These are phyloP conservation scores for Nemania sp. DNA, from an alignment of 2,329 filamentous ascomycete genomes.

Conservation along the genomic window DNA sequence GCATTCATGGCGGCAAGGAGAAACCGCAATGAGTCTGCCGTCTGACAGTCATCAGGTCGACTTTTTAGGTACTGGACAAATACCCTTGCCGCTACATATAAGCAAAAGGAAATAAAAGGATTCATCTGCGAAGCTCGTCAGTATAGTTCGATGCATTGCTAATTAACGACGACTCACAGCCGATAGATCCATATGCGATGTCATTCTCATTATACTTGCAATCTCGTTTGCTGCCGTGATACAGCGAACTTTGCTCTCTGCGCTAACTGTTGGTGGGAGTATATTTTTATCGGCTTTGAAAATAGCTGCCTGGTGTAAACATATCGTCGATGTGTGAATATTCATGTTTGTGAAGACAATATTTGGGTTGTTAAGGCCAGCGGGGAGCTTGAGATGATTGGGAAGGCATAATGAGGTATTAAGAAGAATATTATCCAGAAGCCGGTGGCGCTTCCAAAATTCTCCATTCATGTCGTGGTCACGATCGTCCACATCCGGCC, in stretches of 20 bases:
- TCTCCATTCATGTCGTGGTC: constrained; percentile 91
- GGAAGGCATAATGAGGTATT: constrained; percentile 90
- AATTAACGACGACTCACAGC: constrained; percentile 68
- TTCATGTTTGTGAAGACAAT: constrained; percentile 96
- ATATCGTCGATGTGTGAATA: constrained; percentile 95
- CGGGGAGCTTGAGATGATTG: constrained; percentile 80
- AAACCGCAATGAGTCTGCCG: constrained; percentile 86
- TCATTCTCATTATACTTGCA: constrained; percentile 93
- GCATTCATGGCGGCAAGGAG: constrained; percentile 91
- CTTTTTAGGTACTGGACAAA: constrained; percentile 98
- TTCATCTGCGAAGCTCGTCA: constrained; percentile 75
- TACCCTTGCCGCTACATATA: constrained; percentile 94
- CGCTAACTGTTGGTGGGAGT: constrained; percentile 79
- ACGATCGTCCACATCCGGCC: constrained; percentile 82
- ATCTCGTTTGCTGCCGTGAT: constrained; percentile 95
- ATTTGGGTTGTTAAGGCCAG: constrained; percentile 81
- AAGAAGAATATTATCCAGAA: constrained; percentile 89
- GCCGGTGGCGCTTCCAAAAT: constrained; percentile 94
- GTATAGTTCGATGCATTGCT: neutral
- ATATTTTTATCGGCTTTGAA: constrained; percentile 95
- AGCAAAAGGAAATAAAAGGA: constrained; percentile 92
- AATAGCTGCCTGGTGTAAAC: constrained; percentile 97
- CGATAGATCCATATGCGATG: constrained; percentile 88
- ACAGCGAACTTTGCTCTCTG: constrained; percentile 92
- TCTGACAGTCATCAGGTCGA: constrained; percentile 84